A percentile compares a stretch with the other conserved stretches of the same genome.
These are phyloP conservation scores for Prunus yedoensis DNA, from an alignment of 331 rosid genomes.

Conservation along the genomic window DNA sequence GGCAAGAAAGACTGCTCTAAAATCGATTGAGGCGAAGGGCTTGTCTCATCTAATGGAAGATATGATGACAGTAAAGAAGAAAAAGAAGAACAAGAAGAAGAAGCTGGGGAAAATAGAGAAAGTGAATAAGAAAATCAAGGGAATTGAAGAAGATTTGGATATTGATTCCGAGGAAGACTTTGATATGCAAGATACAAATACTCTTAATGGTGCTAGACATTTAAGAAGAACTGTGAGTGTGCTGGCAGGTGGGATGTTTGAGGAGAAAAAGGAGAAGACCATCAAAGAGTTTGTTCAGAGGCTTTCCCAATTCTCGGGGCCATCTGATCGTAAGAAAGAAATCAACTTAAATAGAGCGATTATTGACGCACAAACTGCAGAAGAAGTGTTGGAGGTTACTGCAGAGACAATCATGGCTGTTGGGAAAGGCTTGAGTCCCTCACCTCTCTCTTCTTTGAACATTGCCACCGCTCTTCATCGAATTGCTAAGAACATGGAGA, in stretches of 20 bases:
- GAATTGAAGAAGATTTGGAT: conserved; percentile 33
- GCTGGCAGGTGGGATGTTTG: conserved; percentile 62
- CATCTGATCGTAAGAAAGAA: conserved; percentile 76
- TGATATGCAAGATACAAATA: conserved; percentile 21
- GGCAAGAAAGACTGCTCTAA: conserved; percentile 73
- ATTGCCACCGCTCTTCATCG: conserved; percentile 93
- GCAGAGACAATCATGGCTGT: conserved; percentile 74
- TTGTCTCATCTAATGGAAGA: conserved; percentile 50
- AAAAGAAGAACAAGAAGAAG: conserved; percentile 56
- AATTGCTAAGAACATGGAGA: conserved; percentile 92
- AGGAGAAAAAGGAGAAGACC: conserved; percentile 54
- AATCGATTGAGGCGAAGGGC: conserved; percentile 66
- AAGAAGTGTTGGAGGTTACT: conserved; percentile 69
- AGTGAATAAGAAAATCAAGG: conserved; percentile 36
- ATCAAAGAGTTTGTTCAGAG: conserved; percentile 57
- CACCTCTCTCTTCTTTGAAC: conserved; percentile 87
- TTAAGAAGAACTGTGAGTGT: conserved; percentile 49
- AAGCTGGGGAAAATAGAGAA: conserved; percentile 40
- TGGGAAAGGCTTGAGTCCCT: conserved; percentile 83
- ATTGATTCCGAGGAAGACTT: conserved; percentile 44
- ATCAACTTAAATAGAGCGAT: conserved; percentile 68
- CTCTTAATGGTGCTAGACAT: conserved; percentile 28
- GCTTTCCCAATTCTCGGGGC: conserved; percentile 77
- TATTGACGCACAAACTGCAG: conserved; percentile 77
- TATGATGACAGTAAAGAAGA: conserved; percentile 49